Base-by-base conservation (phyloP, 129 eudicot species). In the Centaurea solstitialis region DNA sequence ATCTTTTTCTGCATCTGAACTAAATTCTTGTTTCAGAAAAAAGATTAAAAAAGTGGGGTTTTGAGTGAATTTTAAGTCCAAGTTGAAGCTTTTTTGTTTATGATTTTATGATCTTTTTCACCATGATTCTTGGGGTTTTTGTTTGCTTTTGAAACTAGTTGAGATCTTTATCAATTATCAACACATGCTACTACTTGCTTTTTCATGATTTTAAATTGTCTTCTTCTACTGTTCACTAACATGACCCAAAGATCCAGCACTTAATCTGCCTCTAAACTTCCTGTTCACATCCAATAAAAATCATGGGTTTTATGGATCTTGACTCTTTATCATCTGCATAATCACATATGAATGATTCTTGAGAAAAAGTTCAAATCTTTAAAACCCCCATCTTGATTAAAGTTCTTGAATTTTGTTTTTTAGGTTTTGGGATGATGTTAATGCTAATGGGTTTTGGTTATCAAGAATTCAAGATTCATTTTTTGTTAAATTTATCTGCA, bases 201-300 rank as follows among this genome's bases (percentile, higher is more conserved):
- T 40, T 68, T 66, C 3, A 18, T 74, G 30, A 40, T 70, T 50
- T 4, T 37, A 11, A 75, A 11, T 72, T 23, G 26, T 79, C 47
- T 22, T 81, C 68, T 80, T 66, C 80, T 84, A 87, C 86, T 84
- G 82, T 84, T 66, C 81, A 74, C 39, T 21, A 41, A 68, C 81
- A 83, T 80, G 80, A 81, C 69, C 73, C 80, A 59, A 78, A 87
- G 73, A 70, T 75, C 80, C 64, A 67, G 57, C 39, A 66, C 50
- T 33, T 33, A 33, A 33, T 23, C 79, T 59, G 40, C 78, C 69
- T 85, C 73, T 79, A 61, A 23, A 28, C 79, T 62, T 79, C 39
- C 43, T 61, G n/a, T 45, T 74, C 78, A 39, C 41, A 61, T 40
- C 45, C 65, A 80, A 62, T 72, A 23, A 24, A 80, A 17, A 61